These are phyloP conservation scores for Salvia miltiorrhiza DNA, from an alignment of 257 asterid genomes.

Conservation along the genomic window DNA sequence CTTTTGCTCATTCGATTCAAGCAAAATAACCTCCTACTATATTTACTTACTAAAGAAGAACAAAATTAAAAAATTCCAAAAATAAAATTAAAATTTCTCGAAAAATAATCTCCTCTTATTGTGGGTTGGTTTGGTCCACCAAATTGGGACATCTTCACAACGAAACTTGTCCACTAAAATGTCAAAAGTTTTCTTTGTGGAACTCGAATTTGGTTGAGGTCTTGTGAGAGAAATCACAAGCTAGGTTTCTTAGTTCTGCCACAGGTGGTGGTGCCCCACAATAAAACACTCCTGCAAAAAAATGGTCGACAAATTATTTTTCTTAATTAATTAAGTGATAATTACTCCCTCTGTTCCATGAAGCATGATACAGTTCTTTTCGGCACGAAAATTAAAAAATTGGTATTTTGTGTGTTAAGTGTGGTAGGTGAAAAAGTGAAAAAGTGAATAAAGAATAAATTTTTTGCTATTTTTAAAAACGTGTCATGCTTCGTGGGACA, in stretches of 20 bases:
- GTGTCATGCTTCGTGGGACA: too few species aligned
- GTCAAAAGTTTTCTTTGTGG: constrained; percentile 85
- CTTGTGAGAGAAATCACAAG: constrained; percentile 67
- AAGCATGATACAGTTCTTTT: too few species aligned
- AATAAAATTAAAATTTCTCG: not conserved
- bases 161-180: not conserved
- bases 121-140: constrained; percentile 30
- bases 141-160: constrained; percentile 12
- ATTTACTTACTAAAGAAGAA: constrained; percentile 3
- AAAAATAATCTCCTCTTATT: not conserved
- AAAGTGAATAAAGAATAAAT: too few species aligned
- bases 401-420: too few species aligned
- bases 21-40: constrained; percentile 12
- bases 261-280: constrained; percentile 92
- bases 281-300: constrained; percentile 76
- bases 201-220: constrained; percentile 80
- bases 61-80: not conserved
- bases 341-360: too few species aligned
- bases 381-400: too few species aligned
- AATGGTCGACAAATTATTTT: not conserved
- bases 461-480: too few species aligned
- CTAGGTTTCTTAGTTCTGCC: constrained; percentile 55
- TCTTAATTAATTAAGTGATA: not conserved
- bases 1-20: constrained; percentile 28
- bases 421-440: too few species aligned